Conservation (phyloP, 73 alveolate species). For the Paraurostyla sp. region DNA sequence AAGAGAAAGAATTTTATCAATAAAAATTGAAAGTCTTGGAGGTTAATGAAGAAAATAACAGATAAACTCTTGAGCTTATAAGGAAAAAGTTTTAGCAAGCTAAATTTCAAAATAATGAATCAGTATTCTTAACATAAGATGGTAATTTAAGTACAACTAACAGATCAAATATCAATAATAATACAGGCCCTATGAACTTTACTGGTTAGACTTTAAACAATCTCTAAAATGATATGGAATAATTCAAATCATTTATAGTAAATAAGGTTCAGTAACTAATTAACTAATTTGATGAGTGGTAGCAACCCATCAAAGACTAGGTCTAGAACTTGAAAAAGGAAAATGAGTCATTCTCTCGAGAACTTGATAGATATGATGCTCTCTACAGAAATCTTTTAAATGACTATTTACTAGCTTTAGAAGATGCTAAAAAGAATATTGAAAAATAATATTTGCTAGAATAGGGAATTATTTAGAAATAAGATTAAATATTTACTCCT, state of each 20-base stretch:
- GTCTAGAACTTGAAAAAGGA: not conserved
- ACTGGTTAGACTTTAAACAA: no score
- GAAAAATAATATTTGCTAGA: no score
- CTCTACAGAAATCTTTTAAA: not conserved
- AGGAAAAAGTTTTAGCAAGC: not conserved
- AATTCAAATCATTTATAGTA: no score
- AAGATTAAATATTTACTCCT: no score
- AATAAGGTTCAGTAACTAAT: no score
- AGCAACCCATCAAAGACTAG: not conserved
- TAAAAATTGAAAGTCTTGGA: not conserved
- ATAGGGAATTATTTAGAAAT: no score
- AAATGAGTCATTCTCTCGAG: not conserved
- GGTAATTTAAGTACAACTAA: not conserved
- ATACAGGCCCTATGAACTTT: no score
- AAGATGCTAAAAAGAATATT: not conserved
- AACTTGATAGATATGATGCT: conserved; percentile 32
- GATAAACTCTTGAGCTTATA: not conserved
- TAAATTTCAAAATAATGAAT: not conserved
- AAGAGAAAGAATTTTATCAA: not conserved
- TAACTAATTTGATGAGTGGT: no score
- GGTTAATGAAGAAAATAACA: not conserved
- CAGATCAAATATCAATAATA: conserved; percentile 1
- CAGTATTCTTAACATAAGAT: not conserved
- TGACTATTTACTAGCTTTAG: not conserved
- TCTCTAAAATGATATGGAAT: no score